These are phyloP conservation scores for Penicillium longicatenatum DNA, from an alignment of 495 filamentous ascomycete species.

Conservation along the genomic window DNA sequence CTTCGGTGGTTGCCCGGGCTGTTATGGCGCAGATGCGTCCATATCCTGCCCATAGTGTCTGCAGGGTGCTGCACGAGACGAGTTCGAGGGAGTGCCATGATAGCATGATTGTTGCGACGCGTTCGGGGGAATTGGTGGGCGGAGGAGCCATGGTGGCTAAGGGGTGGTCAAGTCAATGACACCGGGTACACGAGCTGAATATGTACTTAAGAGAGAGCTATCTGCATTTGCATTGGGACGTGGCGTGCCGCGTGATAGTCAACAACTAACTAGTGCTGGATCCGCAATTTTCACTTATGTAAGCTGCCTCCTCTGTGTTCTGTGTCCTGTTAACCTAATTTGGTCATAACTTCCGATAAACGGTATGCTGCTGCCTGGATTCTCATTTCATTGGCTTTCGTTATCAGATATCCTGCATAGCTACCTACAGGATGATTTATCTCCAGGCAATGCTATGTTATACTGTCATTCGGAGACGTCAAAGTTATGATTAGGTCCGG, in stretches of 20 bases:
- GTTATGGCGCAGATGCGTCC: conserved; percentile 38
- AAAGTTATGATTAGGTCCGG: no score
- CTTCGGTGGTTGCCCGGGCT: conserved; percentile 27
- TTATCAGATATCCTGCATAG: no score
- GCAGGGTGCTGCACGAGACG: conserved; percentile 34
- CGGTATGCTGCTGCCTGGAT: background rate
- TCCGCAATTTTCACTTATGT: background rate
- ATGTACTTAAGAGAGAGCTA: background rate
- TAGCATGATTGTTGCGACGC: conserved; percentile 37
- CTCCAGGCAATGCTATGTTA: no score
- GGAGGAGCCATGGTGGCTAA: conserved; percentile 19
- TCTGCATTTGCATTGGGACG: background rate
- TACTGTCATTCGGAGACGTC: no score
- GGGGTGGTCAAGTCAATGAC: background rate
- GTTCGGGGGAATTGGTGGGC: conserved; percentile 24
- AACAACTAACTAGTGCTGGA: background rate
- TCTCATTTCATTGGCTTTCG: background rate
- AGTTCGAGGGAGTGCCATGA: conserved; percentile 39
- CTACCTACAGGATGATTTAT: no score
- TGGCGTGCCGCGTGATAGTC: no score
- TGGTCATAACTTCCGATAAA: background rate
- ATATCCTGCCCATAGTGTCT: conserved; percentile 45
- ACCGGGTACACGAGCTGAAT: background rate
- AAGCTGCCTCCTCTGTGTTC: background rate
- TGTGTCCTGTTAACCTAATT: no score